Conservation (phyloP, 169 alveolate species). For the Eimeria tenella region DNA sequence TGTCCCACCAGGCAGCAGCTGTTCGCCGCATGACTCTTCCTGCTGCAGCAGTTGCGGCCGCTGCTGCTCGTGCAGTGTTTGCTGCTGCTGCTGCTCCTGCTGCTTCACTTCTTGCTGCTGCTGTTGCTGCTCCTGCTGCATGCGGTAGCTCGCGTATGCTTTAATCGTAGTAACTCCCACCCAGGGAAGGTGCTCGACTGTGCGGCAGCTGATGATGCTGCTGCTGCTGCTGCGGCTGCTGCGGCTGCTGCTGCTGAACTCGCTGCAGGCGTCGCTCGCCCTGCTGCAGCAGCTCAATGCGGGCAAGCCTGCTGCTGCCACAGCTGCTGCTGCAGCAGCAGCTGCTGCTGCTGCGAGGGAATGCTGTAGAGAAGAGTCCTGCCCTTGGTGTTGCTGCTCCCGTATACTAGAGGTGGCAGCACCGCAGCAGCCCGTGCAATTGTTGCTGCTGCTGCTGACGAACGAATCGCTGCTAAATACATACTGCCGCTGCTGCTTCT, state of each 20-base stretch:
- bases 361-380: neutral
- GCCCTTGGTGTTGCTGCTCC: neutral
- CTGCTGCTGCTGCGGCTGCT: neutral
- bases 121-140: no score
- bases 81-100: neutral
- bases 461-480: neutral
- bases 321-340: constrained; percentile 4
- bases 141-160: no score
- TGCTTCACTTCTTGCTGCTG: no score
- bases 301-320: no score
- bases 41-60: neutral
- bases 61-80: neutral
- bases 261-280: no score
- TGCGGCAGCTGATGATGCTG: no score
- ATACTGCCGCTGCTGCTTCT: constrained; percentile 43
- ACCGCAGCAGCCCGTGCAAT: no score
- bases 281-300: no score
- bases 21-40: neutral
- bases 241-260: neutral
- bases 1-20: no score
- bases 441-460: constrained; percentile 4
- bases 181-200: no score
- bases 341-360: constrained; percentile 26
- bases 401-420: no score
- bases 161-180: no score